phyloP scores from a whole-genome alignment of 2,329 filamentous ascomycete genomes.

The Penicillium thymicola region DNA sequence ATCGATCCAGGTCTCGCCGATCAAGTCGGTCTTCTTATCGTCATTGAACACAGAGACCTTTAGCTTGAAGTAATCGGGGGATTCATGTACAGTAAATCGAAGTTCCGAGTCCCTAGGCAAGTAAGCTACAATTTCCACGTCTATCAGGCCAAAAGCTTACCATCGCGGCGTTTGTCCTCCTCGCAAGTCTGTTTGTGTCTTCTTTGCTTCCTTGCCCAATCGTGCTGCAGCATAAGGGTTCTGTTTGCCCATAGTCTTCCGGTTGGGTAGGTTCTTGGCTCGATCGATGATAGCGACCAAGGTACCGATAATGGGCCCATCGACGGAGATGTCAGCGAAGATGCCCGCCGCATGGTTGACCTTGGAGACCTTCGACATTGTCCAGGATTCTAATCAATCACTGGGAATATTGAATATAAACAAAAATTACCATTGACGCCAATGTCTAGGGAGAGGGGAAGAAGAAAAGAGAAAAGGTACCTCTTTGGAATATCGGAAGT shows the following conservation, averaged over 20 bases:
- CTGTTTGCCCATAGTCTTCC: conserved; percentile 97
- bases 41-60: conserved; percentile 98
- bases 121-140: neutral
- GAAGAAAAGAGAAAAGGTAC: conserved; percentile 14
- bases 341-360: conserved; percentile 84
- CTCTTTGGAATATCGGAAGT: conserved; percentile 18
- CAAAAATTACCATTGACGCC: conserved; percentile 5
- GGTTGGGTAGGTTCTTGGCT: conserved; percentile 94
- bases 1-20: conserved; percentile 89
- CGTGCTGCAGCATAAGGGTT: conserved; percentile 94
- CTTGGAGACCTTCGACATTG: conserved; percentile 51
- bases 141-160: conserved; percentile 48
- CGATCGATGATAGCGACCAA: conserved; percentile 88
- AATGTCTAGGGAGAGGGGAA: conserved; percentile 10
- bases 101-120: conserved; percentile 85
- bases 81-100: conserved; percentile 93
- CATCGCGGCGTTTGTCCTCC: conserved; percentile 95
- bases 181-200: conserved; percentile 88
- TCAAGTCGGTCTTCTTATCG: conserved; percentile 95
- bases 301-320: conserved; percentile 90
- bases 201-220: conserved; percentile 94
- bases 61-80: conserved; percentile 89
- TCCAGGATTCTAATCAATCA: neutral
- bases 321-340: conserved; percentile 88
- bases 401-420: neutral